Percentiles rank a stretch among this genome's conserved stretches.
phyloP scores from a whole-genome alignment of 164 flowering plant genomes.

The Nymphaea colorata region DNA sequence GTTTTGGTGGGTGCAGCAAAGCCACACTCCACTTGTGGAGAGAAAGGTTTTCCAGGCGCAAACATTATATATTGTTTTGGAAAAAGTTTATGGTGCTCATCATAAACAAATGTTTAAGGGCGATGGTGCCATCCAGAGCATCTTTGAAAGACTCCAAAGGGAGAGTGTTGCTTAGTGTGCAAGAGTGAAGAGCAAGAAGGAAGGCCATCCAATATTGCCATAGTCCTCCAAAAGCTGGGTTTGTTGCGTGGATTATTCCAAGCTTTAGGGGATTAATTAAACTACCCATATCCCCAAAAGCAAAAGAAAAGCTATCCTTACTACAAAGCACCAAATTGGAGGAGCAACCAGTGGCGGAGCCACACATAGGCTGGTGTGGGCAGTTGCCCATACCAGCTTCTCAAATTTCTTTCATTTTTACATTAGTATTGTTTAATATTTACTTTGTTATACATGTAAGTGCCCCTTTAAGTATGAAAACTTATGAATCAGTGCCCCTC shows the following conservation, averaged over 20 bases:
- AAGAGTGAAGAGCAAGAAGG: slow-evolving; percentile 9
- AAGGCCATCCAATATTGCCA: slow-evolving; percentile 2
- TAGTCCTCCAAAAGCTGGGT: slow-evolving; percentile 8
- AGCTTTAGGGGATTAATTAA: slow-evolving; percentile 13
- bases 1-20: too few relatives aligned
- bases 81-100: background rate
- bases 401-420: too few relatives aligned
- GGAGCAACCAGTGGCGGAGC: too few relatives aligned
- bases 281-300: slow-evolving; percentile 1
- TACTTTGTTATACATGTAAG: background rate
- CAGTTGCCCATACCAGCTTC: too few relatives aligned
- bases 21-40: too few relatives aligned
- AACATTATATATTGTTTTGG: too few relatives aligned
- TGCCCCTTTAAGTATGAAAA: too few relatives aligned
- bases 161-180: slow-evolving; percentile 6
- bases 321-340: too few relatives aligned
- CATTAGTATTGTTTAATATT: too few relatives aligned
- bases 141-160: slow-evolving; percentile 5
- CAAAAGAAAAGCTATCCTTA: background rate
- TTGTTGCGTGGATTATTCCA: slow-evolving; percentile 11
- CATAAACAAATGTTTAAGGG: slow-evolving; percentile 1
- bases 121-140: slow-evolving; percentile 1
- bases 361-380: too few relatives aligned
- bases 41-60: too few relatives aligned
- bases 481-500: too few relatives aligned